Evolutionary conservation across 2,329 filamentous ascomycete genomes (phyloP).

Genomic region (Clonostachys rosea): DNA sequence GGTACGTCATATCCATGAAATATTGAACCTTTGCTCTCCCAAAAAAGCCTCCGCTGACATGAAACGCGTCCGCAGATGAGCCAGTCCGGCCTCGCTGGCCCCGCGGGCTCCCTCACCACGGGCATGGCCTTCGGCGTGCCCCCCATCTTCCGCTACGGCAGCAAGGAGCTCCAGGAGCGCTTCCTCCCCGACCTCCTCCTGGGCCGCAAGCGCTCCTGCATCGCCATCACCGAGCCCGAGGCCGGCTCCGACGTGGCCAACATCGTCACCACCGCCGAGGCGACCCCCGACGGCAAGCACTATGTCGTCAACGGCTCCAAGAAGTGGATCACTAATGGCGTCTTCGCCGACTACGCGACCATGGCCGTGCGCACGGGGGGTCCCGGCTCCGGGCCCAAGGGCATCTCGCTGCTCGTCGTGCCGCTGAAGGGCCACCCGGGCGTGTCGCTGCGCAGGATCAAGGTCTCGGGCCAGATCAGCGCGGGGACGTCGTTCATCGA

Average conservation of each 20-base stretch:
- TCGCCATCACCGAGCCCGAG: constrained; percentile 75
- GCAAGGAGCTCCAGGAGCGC: constrained; percentile 53
- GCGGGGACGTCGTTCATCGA: constrained; percentile 73
- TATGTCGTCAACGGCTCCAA: constrained; percentile 73
- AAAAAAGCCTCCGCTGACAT: not conserved
- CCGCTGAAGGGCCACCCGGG: constrained; percentile 64
- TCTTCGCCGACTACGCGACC: constrained; percentile 62
- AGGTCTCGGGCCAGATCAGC: constrained; percentile 59
- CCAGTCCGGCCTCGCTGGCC: constrained; percentile 60
- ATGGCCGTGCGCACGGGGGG: constrained; percentile 71
- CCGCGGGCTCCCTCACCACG: constrained; percentile 59
- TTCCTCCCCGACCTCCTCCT: constrained; percentile 65
- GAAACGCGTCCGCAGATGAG: constrained; percentile 43
- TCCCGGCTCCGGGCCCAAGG: constrained; percentile 50
- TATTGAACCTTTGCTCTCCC: no score
- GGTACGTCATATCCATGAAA: constrained; percentile 4
- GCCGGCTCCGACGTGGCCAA: constrained; percentile 72
- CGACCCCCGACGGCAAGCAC: constrained; percentile 56
- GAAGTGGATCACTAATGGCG: constrained; percentile 76
- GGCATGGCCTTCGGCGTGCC: constrained; percentile 71
- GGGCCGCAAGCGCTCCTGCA: constrained; percentile 64
- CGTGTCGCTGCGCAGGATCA: constrained; percentile 63
- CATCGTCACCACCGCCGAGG: constrained; percentile 63
- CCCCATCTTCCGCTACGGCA: constrained; percentile 66
- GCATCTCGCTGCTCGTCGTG: constrained; percentile 64